Evolutionary conservation across 2,329 filamentous ascomycete species (phyloP).

Genomic region (Phialemonium atrogriseum): DNA sequence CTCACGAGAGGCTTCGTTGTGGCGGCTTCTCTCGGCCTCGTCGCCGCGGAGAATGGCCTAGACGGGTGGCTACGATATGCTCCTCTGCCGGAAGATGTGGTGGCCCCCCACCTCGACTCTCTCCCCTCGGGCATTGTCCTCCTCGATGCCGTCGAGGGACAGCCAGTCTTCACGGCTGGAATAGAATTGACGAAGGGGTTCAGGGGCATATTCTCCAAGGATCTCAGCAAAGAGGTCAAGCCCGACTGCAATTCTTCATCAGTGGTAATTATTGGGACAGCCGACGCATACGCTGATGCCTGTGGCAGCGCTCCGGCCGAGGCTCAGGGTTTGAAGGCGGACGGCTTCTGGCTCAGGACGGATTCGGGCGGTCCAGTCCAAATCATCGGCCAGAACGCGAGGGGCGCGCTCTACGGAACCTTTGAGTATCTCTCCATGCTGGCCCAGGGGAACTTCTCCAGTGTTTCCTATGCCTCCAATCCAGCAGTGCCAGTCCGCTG

Average conservation of each 20-base stretch:
- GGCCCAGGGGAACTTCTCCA: constrained; percentile 47
- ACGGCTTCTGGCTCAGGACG: constrained; percentile 53
- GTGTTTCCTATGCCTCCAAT: constrained; percentile 39
- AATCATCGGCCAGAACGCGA: constrained; percentile 58
- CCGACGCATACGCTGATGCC: constrained; percentile 28
- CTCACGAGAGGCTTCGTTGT: too few relatives aligned
- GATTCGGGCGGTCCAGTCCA: constrained; percentile 38
- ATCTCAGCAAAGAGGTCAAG: constrained; percentile 17
- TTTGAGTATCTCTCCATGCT: constrained; percentile 61
- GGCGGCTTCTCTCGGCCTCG: constrained; percentile 24
- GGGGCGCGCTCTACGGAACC: constrained; percentile 59
- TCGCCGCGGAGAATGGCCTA: constrained; percentile 49
- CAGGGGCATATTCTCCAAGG: constrained; percentile 44
- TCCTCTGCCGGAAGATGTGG: constrained; percentile 24
- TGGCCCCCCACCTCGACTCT: constrained; percentile 7
- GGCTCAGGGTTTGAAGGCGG: constrained; percentile 35
- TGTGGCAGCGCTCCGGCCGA: constrained; percentile 22
- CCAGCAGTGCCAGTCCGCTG: constrained; percentile 56
- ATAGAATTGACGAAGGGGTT: constrained; percentile 51
- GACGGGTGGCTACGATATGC: constrained; percentile 59
- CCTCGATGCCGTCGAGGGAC: constrained; percentile 39
- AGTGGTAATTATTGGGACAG: constrained; percentile 42
- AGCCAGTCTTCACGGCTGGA: constrained; percentile 52
- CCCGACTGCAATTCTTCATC: constrained; percentile 10
- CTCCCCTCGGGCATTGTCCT: constrained; percentile 14